Evolutionary conservation across 2,329 filamentous ascomycete species (phyloP).

Genomic region (Tolypocladium paradoxum): DNA sequence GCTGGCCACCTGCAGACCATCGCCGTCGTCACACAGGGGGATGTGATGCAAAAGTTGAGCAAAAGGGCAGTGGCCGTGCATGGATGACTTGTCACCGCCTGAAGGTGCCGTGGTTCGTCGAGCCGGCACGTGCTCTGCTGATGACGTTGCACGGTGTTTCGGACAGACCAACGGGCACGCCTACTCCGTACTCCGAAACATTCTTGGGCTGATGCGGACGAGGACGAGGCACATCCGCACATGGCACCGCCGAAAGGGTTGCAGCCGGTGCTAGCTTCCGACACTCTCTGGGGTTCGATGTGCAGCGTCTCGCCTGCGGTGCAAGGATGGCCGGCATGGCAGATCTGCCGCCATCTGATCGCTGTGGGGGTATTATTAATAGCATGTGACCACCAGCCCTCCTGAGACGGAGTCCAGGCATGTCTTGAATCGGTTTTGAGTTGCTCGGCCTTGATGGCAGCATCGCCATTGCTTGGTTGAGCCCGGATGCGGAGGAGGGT

Average conservation of each 20-base stretch:
- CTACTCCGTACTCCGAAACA: too few relatives aligned
- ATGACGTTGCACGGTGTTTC: too few relatives aligned
- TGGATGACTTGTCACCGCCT: background rate
- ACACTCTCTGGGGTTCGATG: background rate
- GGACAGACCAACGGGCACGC: too few relatives aligned
- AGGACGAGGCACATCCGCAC: background rate
- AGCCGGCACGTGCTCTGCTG: background rate
- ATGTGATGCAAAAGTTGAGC: background rate
- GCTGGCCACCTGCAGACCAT: background rate
- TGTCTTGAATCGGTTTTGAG: background rate
- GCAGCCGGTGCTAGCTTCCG: background rate
- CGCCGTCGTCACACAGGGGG: background rate
- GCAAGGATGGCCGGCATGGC: background rate
- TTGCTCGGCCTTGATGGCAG: background rate
- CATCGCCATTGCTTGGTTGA: too few relatives aligned
- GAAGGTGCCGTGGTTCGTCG: background rate
- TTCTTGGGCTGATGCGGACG: too few relatives aligned
- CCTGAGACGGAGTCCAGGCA: background rate
- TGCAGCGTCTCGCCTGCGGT: background rate
- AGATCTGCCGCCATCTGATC: conserved; percentile 1
- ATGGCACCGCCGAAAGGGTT: background rate
- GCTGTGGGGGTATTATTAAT: too few relatives aligned
- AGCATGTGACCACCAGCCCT: too few relatives aligned
- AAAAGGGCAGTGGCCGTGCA: background rate
- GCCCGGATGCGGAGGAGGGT: too few relatives aligned